Evolutionary conservation across 345 rosid genomes (phyloP).

Genomic region (Cochlearia excelsa): DNA sequence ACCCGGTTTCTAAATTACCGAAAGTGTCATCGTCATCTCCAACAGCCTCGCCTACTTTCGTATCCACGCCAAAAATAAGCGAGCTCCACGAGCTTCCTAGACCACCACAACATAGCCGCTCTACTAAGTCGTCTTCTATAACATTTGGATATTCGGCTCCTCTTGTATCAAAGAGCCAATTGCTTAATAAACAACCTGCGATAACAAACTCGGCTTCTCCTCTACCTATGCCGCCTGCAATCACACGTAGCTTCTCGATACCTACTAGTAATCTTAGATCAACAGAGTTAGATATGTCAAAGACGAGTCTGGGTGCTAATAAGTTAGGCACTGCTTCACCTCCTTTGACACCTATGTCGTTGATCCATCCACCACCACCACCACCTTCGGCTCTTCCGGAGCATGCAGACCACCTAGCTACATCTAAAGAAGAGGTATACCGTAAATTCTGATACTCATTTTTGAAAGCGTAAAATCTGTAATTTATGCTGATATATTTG

Average conservation of each 20-base stretch:
- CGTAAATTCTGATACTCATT: background rate
- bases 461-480: background rate
- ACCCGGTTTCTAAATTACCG: slow-evolving; percentile 46
- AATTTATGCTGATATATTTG: background rate
- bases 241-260: slow-evolving; percentile 83
- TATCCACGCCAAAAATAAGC: slow-evolving; percentile 80
- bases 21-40: slow-evolving; percentile 52
- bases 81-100: slow-evolving; percentile 99
- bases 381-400: slow-evolving; percentile 15
- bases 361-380: slow-evolving; percentile 33
- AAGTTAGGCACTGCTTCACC: slow-evolving; percentile 56
- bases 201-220: slow-evolving; percentile 53
- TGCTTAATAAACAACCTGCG: slow-evolving; percentile 41
- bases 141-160: slow-evolving; percentile 76
- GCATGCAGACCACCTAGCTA: slow-evolving; percentile 25
- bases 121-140: slow-evolving; percentile 44
- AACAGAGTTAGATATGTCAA: slow-evolving; percentile 41
- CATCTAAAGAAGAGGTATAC: slow-evolving; percentile 45
- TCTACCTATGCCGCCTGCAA: slow-evolving; percentile 71
- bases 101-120: slow-evolving; percentile 61
- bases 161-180: slow-evolving; percentile 51
- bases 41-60: slow-evolving; percentile 60
- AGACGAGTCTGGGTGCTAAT: slow-evolving; percentile 39
- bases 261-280: slow-evolving; percentile 60
- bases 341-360: slow-evolving; percentile 63